These are phyloP conservation scores for Hyphodiscus hymeniophilus DNA, from an alignment of 495 filamentous ascomycete genomes.

Conservation along the genomic window DNA sequence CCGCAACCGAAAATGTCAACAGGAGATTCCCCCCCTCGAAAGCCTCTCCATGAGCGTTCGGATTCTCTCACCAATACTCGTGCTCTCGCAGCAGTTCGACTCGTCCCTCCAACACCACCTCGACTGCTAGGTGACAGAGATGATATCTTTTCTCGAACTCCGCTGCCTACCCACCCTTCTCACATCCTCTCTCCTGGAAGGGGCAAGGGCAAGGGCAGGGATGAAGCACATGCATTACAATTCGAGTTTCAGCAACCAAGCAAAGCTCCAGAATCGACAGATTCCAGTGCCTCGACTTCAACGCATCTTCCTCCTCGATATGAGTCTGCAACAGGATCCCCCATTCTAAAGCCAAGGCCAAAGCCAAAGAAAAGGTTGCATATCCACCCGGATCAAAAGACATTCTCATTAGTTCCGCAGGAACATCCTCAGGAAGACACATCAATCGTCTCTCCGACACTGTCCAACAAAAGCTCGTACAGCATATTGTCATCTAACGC, in stretches of 20 bases:
- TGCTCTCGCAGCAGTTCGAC: conserved; percentile 30
- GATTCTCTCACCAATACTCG: conserved; percentile 36
- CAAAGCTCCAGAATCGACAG: conserved; percentile 8
- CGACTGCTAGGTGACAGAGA: conserved; percentile 18
- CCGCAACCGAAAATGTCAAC: neutral
- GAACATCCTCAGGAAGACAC: conserved; percentile 11
- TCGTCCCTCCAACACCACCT: conserved; percentile 45
- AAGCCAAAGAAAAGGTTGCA: conserved; percentile 19
- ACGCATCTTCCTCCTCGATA: conserved; percentile 8
- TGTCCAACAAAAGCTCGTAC: conserved; percentile 11
- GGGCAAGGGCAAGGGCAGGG: conserved; percentile 8
- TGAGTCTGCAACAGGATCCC: conserved; percentile 21
- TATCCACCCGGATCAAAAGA: conserved; percentile 22
- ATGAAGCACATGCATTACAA: conserved; percentile 7
- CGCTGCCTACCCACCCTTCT: conserved; percentile 19
- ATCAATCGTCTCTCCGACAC: neutral
- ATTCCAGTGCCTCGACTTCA: conserved; percentile 16
- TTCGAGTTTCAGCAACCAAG: conserved; percentile 10
- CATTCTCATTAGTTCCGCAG: conserved; percentile 19
- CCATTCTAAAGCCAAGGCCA: conserved; percentile 14
- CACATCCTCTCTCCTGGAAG: conserved; percentile 14
- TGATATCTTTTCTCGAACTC: conserved; percentile 20
- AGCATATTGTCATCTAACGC: conserved; percentile 33
- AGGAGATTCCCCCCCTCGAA: conserved; percentile 20
- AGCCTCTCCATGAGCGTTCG: conserved; percentile 47